These are phyloP conservation scores for Naganishia friedmannii DNA, from an alignment of 768 basidiomycete species.

Conservation along the genomic window DNA sequence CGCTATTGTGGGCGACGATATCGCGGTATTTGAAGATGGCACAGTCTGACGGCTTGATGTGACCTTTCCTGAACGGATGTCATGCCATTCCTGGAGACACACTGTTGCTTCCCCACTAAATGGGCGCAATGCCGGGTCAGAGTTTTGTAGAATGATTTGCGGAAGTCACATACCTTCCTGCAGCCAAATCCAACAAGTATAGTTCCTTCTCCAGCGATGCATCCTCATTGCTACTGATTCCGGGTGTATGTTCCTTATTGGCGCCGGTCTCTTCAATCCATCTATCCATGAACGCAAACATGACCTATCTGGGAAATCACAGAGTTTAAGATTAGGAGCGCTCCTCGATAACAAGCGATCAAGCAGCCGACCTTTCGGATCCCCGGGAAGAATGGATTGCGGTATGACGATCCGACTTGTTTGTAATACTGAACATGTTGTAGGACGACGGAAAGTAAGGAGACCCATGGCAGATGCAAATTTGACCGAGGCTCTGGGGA, in stretches of 20 bases:
- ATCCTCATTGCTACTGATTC: slow-evolving; percentile 45
- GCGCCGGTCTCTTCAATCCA: slow-evolving; percentile 53
- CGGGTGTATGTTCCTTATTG: slow-evolving; percentile 36
- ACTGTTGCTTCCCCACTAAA: slow-evolving; percentile 65
- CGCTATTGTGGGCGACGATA: background rate
- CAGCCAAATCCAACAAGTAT: slow-evolving; percentile 63
- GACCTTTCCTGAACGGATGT: slow-evolving; percentile 34
- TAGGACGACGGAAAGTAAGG: background rate
- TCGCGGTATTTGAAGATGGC: background rate
- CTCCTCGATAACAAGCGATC: slow-evolving; percentile 51
- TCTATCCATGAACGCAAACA: slow-evolving; percentile 49
- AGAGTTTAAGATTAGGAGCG: background rate
- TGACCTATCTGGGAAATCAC: slow-evolving; percentile 29
- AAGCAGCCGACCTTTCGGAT: slow-evolving; percentile 60
- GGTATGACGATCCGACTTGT: slow-evolving; percentile 66
- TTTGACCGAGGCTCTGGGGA: background rate
- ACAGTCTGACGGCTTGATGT: background rate
- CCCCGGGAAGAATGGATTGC: slow-evolving; percentile 71
- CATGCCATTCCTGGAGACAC: slow-evolving; percentile 65
- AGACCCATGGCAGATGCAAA: background rate
- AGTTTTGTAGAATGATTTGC: too few species aligned
- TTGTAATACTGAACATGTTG: slow-evolving; percentile 59
- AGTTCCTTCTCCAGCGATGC: slow-evolving; percentile 34
- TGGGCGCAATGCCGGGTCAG: slow-evolving; percentile 18
- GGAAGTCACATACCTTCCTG: slow-evolving; percentile 50